Base-by-base conservation (phyloP, 1,139 yeast species). In the Suhomyces guaymorum region DNA sequence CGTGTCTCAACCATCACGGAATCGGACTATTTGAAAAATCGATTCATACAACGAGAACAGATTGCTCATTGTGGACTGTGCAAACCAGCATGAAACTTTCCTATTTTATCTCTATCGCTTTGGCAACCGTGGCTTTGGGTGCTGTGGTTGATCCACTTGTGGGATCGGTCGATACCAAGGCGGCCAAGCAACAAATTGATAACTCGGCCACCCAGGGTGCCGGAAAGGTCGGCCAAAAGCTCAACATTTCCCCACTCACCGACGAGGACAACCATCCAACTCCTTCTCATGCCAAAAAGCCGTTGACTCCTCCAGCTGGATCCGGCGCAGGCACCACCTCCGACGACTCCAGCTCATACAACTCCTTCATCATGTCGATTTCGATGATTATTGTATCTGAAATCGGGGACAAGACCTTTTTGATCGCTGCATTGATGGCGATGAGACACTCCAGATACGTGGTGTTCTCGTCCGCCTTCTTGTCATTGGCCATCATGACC, bases 341-440 rank as follows among this genome's bases (percentile, higher is more conserved):
- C n/a, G 50, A 46, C 14, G 47, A 41, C 2, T 42, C 40, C 7
- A 51, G 57, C 26, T 54, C 62, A 10, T 63, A 61, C 41, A 62
- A 73, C 48, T 77, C 86, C 7, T 79, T 83, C 48, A 42, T 80
- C 35, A 75, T 83, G 81, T 75, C 90, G 2, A 61, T 79, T 12
- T 78, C 89, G 4, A 92, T 92, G 98, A 92, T 92, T 54, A 66
- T 87, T 26, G 86, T 89, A 18, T 86, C 96, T 17, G 99, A 92
- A 61, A 82, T 94, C 42, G 98, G 98, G 38, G 99, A 92, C 61
- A 94, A 92, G 66, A 92, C 99, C 0, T 92, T 92, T 55, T 73
- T 92, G 48, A 89, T 94, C 49, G 97, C 98, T 18, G 97, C 97
- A 2, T 73, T 92, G 47, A 89, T 92, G 97, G 96, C 98, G 22